Conservation (phyloP, 106 monocot genomes). For the Dioscorea alata region DNA sequence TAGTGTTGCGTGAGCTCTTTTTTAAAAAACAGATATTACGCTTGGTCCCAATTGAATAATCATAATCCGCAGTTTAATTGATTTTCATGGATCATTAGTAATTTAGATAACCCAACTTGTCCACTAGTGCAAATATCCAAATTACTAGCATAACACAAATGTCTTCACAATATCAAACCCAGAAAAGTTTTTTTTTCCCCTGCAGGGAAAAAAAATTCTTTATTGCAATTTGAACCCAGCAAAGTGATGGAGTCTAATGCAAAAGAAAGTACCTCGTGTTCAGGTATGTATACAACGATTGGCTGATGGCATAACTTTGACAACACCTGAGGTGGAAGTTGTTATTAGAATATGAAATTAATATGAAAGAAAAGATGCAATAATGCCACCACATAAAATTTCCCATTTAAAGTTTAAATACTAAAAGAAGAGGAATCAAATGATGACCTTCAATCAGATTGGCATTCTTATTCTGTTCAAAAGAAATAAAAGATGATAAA, state of each 20-base stretch:
- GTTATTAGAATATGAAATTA: neutral
- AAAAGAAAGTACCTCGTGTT: slow-evolving; percentile 56
- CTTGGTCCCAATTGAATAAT: too few species aligned
- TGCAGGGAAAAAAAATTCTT: neutral
- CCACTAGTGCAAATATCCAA: neutral
- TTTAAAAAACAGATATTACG: too few species aligned
- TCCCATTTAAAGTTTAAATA: neutral
- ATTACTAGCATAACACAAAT: neutral
- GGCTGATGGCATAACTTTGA: slow-evolving; percentile 81
- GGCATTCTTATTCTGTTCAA: too few species aligned
- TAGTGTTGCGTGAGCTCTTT: too few species aligned
- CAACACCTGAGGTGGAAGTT: slow-evolving; percentile 46
- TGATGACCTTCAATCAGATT: neutral
- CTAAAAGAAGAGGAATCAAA: neutral
- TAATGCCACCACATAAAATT: neutral
- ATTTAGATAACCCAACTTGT: neutral
- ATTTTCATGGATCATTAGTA: too few species aligned
- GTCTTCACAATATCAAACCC: neutral
- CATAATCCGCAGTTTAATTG: too few species aligned
- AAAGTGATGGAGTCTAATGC: neutral
- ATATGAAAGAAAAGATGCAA: neutral
- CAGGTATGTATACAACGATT: slow-evolving; percentile 86
- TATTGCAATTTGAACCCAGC: too few species aligned
- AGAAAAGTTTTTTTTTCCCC: too few species aligned
- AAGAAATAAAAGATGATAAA: neutral